phyloP scores from a whole-genome alignment of 345 rosid species.

The Camelina neglecta region DNA sequence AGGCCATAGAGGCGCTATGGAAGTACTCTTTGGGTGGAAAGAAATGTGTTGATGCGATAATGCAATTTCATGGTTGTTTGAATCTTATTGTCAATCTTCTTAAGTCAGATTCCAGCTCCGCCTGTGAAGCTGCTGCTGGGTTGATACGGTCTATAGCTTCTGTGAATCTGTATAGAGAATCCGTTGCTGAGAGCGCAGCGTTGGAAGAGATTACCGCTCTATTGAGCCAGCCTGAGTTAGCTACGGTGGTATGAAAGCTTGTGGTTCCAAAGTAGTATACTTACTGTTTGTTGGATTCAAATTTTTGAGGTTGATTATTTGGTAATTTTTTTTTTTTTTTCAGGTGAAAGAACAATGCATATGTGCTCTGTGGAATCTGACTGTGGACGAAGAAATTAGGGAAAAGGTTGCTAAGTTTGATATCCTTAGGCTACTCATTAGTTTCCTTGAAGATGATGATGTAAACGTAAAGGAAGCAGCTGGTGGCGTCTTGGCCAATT shows the following conservation, averaged over 20 bases:
- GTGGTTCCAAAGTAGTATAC: slow-evolving; percentile 11
- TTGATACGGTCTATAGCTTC: slow-evolving; percentile 74
- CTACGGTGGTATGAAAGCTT: slow-evolving; percentile 70
- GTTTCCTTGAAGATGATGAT: slow-evolving; percentile 69
- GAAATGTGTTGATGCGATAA: slow-evolving; percentile 71
- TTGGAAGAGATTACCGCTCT: slow-evolving; percentile 76
- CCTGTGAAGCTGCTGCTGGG: slow-evolving; percentile 90
- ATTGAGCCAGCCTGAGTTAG: slow-evolving; percentile 62
- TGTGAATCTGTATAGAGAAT: slow-evolving; percentile 64
- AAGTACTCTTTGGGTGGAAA: slow-evolving; percentile 83
- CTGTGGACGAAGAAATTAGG: slow-evolving; percentile 75
- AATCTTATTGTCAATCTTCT: slow-evolving; percentile 77
- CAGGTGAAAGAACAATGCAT: slow-evolving; percentile 85
- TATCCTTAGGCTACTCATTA: slow-evolving; percentile 60
- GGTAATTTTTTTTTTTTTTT: slow-evolving; percentile 15
- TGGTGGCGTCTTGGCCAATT: slow-evolving; percentile 82
- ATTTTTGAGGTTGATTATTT: slow-evolving; percentile 30
- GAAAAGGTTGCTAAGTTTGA: slow-evolving; percentile 64
- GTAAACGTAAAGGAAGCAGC: slow-evolving; percentile 77
- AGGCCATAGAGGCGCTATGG: slow-evolving; percentile 77
- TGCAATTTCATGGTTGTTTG: slow-evolving; percentile 80
- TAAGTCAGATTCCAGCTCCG: slow-evolving; percentile 60
- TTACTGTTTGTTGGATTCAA: slow-evolving; percentile 24
- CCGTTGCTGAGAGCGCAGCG: slow-evolving; percentile 85
- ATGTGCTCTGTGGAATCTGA: slow-evolving; percentile 81